These are phyloP conservation scores for Fonsecaea monophora DNA, from an alignment of 2,329 filamentous ascomycete species.

Conservation along the genomic window DNA sequence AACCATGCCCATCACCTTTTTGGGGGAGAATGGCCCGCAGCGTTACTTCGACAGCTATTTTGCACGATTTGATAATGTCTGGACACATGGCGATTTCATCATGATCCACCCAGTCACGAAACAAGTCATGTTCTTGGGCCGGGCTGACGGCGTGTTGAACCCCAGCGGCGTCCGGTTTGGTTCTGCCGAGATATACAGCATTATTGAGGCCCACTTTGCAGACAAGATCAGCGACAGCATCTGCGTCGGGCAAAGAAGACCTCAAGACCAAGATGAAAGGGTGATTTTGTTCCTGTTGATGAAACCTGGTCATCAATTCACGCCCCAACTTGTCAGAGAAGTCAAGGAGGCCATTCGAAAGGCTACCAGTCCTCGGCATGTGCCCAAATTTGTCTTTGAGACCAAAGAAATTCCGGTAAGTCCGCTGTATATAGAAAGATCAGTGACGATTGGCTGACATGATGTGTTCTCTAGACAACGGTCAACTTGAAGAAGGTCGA, in stretches of 20 bases:
- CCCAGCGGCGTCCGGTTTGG: constrained; percentile 91
- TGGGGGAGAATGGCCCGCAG: constrained; percentile 59
- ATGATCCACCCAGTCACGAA: constrained; percentile 71
- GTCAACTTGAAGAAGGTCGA: constrained; percentile 88
- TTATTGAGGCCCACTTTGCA: constrained; percentile 69
- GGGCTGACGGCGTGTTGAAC: constrained; percentile 65
- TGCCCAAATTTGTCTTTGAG: constrained; percentile 79
- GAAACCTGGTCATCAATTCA: constrained; percentile 65
- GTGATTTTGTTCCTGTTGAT: constrained; percentile 67
- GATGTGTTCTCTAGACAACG: constrained; percentile 64
- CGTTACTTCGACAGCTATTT: constrained; percentile 58
- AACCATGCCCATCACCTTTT: constrained; percentile 74
- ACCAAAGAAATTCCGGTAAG: constrained; percentile 77
- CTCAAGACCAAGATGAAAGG: constrained; percentile 63
- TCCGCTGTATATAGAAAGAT: background rate
- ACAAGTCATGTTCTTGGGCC: constrained; percentile 70
- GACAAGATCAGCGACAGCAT: constrained; percentile 72
- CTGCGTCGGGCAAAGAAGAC: constrained; percentile 77
- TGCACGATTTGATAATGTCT: constrained; percentile 59
- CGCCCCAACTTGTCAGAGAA: constrained; percentile 59
- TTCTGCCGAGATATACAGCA: constrained; percentile 93
- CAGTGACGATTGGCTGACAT: background rate
- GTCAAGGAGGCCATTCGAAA: constrained; percentile 70
- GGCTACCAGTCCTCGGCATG: constrained; percentile 74
- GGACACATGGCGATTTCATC: constrained; percentile 85